A percentile compares a stretch with the other conserved stretches of the same genome.
phyloP scores from a whole-genome alignment of 2,329 filamentous ascomycete genomes.

The Fusarium luffae region DNA sequence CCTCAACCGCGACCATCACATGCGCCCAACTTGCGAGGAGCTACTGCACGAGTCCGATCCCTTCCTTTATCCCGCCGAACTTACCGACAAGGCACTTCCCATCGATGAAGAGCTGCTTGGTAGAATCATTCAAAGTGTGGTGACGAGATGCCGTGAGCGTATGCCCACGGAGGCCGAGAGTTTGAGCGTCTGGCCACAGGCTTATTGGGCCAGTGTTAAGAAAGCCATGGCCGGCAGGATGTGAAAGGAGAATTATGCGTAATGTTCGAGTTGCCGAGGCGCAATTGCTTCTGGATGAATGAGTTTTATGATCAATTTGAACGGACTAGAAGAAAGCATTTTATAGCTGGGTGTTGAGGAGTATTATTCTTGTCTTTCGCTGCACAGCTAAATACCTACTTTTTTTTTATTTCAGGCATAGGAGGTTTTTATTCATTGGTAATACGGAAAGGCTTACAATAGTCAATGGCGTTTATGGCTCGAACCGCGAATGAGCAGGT shows the following conservation, averaged over 20 bases:
- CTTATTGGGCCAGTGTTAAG: conserved; percentile 70
- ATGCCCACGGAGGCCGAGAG: conserved; percentile 69
- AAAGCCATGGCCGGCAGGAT: conserved; percentile 58
- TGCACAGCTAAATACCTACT: conserved; percentile 37
- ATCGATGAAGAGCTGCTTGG: conserved; percentile 71
- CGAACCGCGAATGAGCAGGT: conserved; percentile 28
- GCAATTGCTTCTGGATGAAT: conserved; percentile 34
- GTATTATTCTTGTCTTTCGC: conserved; percentile 45
- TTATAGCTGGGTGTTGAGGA: conserved; percentile 49
- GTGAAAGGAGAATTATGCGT: conserved; percentile 32
- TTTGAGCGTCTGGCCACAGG: conserved; percentile 66
- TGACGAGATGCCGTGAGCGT: conserved; percentile 66
- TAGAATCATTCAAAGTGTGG: conserved; percentile 72
- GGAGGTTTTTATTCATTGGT: conserved; percentile 17
- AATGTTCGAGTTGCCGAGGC: conserved; percentile 29
- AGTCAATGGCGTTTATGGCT: conserved; percentile 35
- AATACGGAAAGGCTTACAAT: conserved; percentile 31
- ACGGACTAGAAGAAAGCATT: conserved; percentile 42
- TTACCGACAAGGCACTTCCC: conserved; percentile 65
- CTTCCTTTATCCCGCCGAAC: conserved; percentile 72
- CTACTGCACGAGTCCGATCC: conserved; percentile 68
- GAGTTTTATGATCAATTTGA: conserved; percentile 40
- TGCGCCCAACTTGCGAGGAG: conserved; percentile 72
- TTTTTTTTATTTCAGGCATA: conserved; percentile 37
- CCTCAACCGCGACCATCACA: conserved; percentile 69